These are phyloP conservation scores for Dovyalis caffra DNA, from an alignment of 345 rosid species.

Conservation along the genomic window DNA sequence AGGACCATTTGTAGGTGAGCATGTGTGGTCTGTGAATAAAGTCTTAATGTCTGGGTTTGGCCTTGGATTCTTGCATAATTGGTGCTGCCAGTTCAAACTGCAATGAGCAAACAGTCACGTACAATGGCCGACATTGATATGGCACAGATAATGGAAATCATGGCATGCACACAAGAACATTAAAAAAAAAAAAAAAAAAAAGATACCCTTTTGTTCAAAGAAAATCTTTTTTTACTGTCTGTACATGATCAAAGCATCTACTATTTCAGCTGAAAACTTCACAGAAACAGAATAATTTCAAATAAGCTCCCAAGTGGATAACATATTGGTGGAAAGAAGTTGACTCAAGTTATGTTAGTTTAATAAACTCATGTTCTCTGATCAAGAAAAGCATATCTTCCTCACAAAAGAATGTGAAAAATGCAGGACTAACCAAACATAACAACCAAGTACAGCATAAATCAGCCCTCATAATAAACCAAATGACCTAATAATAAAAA, in stretches of 20 bases:
- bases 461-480: neutral
- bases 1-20: conserved; percentile 68
- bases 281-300: neutral
- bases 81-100: conserved; percentile 96
- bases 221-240: neutral
- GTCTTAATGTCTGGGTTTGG: conserved; percentile 86
- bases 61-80: conserved; percentile 81
- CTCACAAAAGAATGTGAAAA: neutral
- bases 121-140: neutral
- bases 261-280: neutral
- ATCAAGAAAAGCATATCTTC: neutral
- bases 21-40: conserved; percentile 68
- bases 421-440: neutral
- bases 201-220: neutral
- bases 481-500: neutral
- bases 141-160: neutral
- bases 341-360: neutral
- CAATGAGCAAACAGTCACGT: conserved; percentile 14
- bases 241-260: neutral
- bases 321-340: conserved; percentile 2
- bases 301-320: neutral
- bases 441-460: neutral
- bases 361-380: neutral
- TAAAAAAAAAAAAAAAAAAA: neutral
- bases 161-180: no score